Evolutionary conservation across 148 eudicot species (phyloP).

Genomic region (Silene latifolia): DNA sequence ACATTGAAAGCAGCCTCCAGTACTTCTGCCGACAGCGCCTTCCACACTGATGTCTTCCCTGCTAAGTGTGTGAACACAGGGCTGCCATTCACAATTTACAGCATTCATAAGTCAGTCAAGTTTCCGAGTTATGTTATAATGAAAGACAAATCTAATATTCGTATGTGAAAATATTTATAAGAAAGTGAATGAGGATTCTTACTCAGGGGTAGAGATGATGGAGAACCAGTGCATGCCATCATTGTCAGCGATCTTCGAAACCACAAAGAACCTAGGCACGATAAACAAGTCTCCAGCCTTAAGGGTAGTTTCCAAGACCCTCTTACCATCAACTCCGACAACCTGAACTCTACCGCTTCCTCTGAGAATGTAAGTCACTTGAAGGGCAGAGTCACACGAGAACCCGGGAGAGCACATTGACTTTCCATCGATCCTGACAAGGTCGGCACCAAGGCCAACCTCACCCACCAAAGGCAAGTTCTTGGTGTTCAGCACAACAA

Average conservation of each 20-base stretch:
- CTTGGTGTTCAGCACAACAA: slow-evolving; percentile 77
- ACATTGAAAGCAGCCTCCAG: slow-evolving; percentile 74
- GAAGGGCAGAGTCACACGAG: slow-evolving; percentile 82
- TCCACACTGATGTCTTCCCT: slow-evolving; percentile 72
- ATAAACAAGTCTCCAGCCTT: slow-evolving; percentile 71
- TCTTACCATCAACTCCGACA: slow-evolving; percentile 76
- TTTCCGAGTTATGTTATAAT: not conserved
- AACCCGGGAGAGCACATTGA: slow-evolving; percentile 91
- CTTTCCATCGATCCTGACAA: slow-evolving; percentile 59
- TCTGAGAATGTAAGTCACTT: slow-evolving; percentile 71
- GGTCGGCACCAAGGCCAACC: slow-evolving; percentile 79
- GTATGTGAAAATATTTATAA: too few relatives aligned
- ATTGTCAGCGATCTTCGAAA: slow-evolving; percentile 68
- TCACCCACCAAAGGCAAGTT: slow-evolving; percentile 91
- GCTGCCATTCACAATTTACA: slow-evolving; percentile 35
- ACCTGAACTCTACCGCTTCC: slow-evolving; percentile 89
- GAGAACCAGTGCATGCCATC: slow-evolving; percentile 95
- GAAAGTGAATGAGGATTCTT: slow-evolving; percentile 14
- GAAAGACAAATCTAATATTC: not conserved
- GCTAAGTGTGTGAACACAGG: slow-evolving; percentile 85
- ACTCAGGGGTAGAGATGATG: slow-evolving; percentile 82
- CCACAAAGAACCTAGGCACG: slow-evolving; percentile 83
- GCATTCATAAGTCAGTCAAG: not conserved
- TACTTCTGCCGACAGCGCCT: slow-evolving; percentile 74
- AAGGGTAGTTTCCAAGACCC: slow-evolving; percentile 59